Conservation (phyloP, 2,329 filamentous ascomycete species). For the Dactylellina leptospora region DNA sequence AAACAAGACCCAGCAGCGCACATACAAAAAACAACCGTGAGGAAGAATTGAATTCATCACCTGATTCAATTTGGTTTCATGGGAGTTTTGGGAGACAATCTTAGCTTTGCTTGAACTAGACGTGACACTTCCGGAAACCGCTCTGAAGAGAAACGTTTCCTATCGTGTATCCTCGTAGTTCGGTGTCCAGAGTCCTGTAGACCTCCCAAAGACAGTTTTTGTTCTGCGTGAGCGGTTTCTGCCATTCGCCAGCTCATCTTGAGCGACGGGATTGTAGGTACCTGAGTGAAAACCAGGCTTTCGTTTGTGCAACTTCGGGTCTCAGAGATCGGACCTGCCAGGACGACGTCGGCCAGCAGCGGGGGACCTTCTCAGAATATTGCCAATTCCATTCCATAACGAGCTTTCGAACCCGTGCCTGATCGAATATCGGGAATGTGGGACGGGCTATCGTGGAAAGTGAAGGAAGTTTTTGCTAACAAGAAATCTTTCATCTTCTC, state of each 20-base stretch:
- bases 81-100: constrained; percentile 18
- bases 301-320: background rate
- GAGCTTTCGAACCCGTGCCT: constrained; percentile 30
- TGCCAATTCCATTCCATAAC: constrained; percentile 24
- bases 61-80: constrained; percentile 29
- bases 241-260: constrained; percentile 30
- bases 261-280: constrained; percentile 9
- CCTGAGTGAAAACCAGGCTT: constrained; percentile 39
- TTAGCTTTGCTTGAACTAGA: constrained; percentile 50
- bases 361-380: constrained; percentile 23
- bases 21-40: constrained; percentile 6
- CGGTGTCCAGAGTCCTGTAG: constrained; percentile 35
- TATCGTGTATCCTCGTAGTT: constrained; percentile 53
- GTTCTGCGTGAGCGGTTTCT: constrained; percentile 52
- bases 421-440: constrained; percentile 29
- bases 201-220: constrained; percentile 25
- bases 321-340: constrained; percentile 13
- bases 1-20: constrained; percentile 9
- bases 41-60: constrained; percentile 32
- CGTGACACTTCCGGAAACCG: constrained; percentile 51
- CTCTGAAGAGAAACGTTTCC: constrained; percentile 52
- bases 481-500: constrained; percentile 12
- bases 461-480: constrained; percentile 26
- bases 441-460: constrained; percentile 31
- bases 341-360: constrained; percentile 39